Conservation (phyloP, 345 rosid genomes). For the Ceriops zippeliana region DNA sequence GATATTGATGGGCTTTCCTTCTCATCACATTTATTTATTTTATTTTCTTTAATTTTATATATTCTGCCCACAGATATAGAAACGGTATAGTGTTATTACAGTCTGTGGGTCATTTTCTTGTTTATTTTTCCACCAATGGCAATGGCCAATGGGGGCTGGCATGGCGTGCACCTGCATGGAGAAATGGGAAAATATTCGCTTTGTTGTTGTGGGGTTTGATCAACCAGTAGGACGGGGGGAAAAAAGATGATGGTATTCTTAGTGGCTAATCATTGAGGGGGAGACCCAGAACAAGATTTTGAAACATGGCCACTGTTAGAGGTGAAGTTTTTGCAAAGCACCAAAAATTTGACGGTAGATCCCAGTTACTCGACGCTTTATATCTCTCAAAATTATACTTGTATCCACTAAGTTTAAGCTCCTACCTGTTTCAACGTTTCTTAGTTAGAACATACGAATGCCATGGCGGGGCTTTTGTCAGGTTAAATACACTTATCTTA, state of each 20-base stretch:
- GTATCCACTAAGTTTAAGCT: no score
- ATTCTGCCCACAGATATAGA: background rate
- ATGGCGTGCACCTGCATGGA: constrained; percentile 27
- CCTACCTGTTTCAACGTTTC: no score
- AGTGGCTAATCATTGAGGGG: constrained; percentile 29
- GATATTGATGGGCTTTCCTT: constrained; percentile 8
- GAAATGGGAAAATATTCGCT: constrained; percentile 17
- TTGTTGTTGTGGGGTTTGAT: constrained; percentile 7
- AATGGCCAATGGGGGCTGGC: background rate
- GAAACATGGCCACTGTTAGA: constrained; percentile 25
- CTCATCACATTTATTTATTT: background rate
- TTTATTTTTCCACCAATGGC: background rate
- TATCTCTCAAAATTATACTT: no score
- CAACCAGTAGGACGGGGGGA: constrained; percentile 8
- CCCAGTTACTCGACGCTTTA: background rate
- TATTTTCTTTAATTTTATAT: background rate
- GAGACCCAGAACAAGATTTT: constrained; percentile 21
- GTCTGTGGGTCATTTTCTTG: constrained; percentile 4
- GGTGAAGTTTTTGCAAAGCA: constrained; percentile 6
- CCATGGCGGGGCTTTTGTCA: no score
- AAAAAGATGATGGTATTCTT: constrained; percentile 3
- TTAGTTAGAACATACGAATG: no score
- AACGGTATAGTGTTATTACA: background rate
- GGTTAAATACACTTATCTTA: no score
- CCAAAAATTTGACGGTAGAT: background rate